phyloP scores from a whole-genome alignment of 1,139 yeast species.

The Yamadazyma dushanensis region DNA sequence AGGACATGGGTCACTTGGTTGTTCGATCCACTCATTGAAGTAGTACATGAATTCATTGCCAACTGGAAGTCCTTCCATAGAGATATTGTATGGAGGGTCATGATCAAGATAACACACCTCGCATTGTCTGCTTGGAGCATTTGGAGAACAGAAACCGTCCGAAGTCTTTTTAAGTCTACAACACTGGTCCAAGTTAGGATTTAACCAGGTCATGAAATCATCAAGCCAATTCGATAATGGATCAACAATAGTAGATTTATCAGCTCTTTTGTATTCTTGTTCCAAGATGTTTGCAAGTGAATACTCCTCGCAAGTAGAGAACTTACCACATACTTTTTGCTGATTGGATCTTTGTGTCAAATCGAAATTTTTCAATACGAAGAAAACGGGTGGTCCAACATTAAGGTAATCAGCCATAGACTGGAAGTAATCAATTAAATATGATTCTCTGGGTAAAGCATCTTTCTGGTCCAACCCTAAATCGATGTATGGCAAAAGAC shows the following conservation, averaged over 20 bases:
- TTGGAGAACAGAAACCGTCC: constrained; percentile 57
- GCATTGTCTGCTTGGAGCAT: constrained; percentile 71
- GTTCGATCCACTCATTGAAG: constrained; percentile 80
- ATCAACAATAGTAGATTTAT: constrained; percentile 65
- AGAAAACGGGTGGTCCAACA: constrained; percentile 90
- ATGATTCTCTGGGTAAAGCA: constrained; percentile 83
- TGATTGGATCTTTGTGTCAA: constrained; percentile 63
- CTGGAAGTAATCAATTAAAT: constrained; percentile 74
- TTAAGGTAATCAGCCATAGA: constrained; percentile 72
- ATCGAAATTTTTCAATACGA: constrained; percentile 68
- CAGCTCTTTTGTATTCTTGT: constrained; percentile 73
- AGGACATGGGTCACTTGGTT: constrained; percentile 89
- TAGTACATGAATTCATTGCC: constrained; percentile 71
- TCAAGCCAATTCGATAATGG: constrained; percentile 94
- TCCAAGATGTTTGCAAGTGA: constrained; percentile 84
- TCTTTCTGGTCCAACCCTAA: constrained; percentile 87
- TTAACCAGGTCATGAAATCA: constrained; percentile 83
- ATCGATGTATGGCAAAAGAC: constrained; percentile 65
- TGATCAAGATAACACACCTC: constrained; percentile 64
- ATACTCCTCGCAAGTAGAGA: constrained; percentile 75
- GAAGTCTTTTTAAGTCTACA: constrained; percentile 60
- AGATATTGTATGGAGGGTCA: constrained; percentile 61
- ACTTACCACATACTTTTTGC: constrained; percentile 80
- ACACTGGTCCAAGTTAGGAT: constrained; percentile 84
- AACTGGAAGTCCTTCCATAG: constrained; percentile 84